A percentile compares a stretch with the other conserved stretches of the same genome.
Evolutionary conservation across 331 rosid genomes (phyloP).

Genomic region (Malus hybrid): DNA sequence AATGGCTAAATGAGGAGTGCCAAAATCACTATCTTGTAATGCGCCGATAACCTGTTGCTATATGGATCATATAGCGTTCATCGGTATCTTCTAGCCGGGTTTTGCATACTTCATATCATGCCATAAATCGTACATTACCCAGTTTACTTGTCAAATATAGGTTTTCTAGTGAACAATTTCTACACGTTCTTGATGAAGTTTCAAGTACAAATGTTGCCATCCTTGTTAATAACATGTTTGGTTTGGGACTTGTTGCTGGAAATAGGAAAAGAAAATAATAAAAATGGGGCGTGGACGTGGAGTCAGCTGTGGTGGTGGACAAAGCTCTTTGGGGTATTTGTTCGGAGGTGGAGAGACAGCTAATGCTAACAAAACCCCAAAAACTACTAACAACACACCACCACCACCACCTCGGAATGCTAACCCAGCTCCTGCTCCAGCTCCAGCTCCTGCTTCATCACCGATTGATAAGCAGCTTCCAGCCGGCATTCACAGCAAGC

Average conservation of each 20-base stretch:
- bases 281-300: slow-evolving; percentile 90
- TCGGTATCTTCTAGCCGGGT: neutral
- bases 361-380: slow-evolving; percentile 4
- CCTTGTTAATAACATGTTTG: neutral
- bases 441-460: neutral
- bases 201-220: neutral
- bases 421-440: neutral
- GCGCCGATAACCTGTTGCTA: neutral
- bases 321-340: slow-evolving; percentile 74
- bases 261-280: neutral
- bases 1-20: no score
- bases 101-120: neutral
- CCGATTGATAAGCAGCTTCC: slow-evolving; percentile 13
- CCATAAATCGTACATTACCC: neutral
- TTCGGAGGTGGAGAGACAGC: slow-evolving; percentile 57
- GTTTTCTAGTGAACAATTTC: neutral
- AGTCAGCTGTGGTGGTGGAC: slow-evolving; percentile 72
- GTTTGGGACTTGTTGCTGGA: neutral
- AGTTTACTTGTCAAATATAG: neutral
- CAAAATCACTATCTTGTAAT: neutral
- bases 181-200: neutral
- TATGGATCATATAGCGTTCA: neutral
- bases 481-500: slow-evolving; percentile 34
- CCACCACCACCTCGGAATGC: neutral
- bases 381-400: neutral